Conservation (phyloP, 2,329 filamentous ascomycete genomes). For the Polytolypa hystricis region DNA sequence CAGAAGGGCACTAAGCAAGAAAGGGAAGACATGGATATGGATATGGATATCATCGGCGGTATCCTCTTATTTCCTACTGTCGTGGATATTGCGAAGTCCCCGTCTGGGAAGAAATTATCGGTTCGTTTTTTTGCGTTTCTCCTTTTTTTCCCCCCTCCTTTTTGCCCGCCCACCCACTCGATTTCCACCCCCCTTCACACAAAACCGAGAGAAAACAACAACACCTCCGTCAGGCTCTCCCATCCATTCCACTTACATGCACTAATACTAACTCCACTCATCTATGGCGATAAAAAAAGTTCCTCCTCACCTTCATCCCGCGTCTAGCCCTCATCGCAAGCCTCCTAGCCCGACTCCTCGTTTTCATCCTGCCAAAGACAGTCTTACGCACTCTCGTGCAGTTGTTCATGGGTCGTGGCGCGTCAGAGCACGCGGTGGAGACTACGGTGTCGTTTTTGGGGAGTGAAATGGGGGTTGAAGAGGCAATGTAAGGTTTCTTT, state of each 20-base stretch:
- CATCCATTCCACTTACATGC: not conserved
- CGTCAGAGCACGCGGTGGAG: conserved; percentile 30
- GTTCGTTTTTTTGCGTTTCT: conserved; percentile 15
- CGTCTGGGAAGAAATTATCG: conserved; percentile 45
- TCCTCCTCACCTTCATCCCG: conserved; percentile 23
- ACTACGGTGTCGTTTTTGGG: conserved; percentile 42
- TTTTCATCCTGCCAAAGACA: conserved; percentile 29
- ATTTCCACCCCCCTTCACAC: not conserved
- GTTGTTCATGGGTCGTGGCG: conserved; percentile 31
- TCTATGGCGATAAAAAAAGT: not conserved
- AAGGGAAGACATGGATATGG: conserved; percentile 6
- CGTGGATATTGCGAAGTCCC: conserved; percentile 55
- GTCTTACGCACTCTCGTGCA: conserved; percentile 34
- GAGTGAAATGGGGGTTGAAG: conserved; percentile 38
- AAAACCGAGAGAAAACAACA: too few species aligned
- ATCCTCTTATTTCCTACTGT: conserved; percentile 66
- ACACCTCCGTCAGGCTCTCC: too few species aligned
- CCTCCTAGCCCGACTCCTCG: conserved; percentile 33
- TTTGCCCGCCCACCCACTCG: not conserved
- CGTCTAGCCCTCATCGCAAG: conserved; percentile 27
- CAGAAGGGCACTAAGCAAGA: too few species aligned
- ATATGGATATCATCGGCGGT: conserved; percentile 37
- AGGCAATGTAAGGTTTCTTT: conserved; percentile 37
- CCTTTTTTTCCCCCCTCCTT: not conserved
- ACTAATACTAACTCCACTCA: not conserved